These are phyloP conservation scores for Nicotiana paniculata DNA, from an alignment of 257 asterid species.

Conservation along the genomic window DNA sequence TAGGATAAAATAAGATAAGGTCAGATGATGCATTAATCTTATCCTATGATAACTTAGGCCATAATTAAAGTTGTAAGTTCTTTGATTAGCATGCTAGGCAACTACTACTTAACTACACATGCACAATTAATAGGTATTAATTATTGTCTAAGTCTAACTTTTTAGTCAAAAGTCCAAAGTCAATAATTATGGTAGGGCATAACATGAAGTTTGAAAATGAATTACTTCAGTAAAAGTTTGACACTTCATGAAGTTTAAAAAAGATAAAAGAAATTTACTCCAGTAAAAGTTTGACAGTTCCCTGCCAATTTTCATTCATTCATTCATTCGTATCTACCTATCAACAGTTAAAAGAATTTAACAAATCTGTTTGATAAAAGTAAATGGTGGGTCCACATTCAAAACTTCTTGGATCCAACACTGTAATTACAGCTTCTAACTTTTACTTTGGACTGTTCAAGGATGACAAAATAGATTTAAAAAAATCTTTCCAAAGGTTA, in stretches of 20 bases:
- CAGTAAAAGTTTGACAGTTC: neutral
- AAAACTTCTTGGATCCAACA: conserved; percentile 4
- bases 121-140: neutral
- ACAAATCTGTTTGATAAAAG: neutral
- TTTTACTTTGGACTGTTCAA: neutral
- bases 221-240: neutral
- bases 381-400: neutral
- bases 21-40: conserved; percentile 4
- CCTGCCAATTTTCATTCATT: neutral
- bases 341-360: neutral
- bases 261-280: neutral
- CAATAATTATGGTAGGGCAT: neutral
- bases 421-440: neutral
- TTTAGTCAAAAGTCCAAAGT: neutral
- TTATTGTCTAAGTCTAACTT: neutral
- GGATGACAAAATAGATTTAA: neutral
- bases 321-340: neutral
- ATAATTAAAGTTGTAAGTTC: conserved; percentile 7
- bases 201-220: neutral
- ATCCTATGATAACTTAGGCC: neutral
- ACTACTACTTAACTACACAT: conserved; percentile 5
- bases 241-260: neutral
- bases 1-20: neutral
- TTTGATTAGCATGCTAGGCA: conserved; percentile 10
- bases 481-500: no score